Base-by-base conservation (phyloP, 495 filamentous ascomycete genomes). In the Penicillium macrosclerotiorum region DNA sequence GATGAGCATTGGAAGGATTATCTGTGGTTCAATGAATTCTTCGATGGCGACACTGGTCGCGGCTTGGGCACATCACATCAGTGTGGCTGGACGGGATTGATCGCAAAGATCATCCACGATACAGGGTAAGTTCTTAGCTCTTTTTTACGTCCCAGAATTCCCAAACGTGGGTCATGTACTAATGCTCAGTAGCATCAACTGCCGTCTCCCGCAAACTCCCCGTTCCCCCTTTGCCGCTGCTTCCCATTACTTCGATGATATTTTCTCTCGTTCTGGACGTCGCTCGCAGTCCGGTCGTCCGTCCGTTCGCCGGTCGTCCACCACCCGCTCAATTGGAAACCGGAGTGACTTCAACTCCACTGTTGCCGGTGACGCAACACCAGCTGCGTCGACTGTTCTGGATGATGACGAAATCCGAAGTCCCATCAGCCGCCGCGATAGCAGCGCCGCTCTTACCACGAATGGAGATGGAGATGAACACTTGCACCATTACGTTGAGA, bases 11-110 rank as follows among this genome's bases (percentile, higher is more conserved):
- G 92, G 92, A 89, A 81, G 60, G 90, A 96, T 60, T 80, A 95
- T 55, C 68, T 96, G 47, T 95, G 89, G 85, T 97, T 94, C 76
- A 85, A 95, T 58, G 92, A 97, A 64, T 97, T 94, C 73, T 97
- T 97, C 57, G 91, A 97, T 55, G 92, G 88, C 20, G 93, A 97
- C 59, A 84, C 74, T 19, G 92, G 93, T 12, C 83, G 89, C 39
- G 92, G 93, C 5, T 74, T 96, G 6, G 92, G 92, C 41, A 89
- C 92, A 17, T 93, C 88, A 35, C 93, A 97, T 66, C 92, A 97
- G 63, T 95, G 89, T 49, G 92, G 92, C 4, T 97, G 93, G 93
- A 96, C 92, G n/a, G 93, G 92, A 0, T 60, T 97, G 36, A 88
- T 97, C 56, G 92, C 92, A 7, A 91, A 94, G 60, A 82, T 97